Percentiles rank a stretch among this genome's conserved stretches.
These are phyloP conservation scores for Exophiala aquamarina DNA, from an alignment of 2,329 filamentous ascomycete genomes.

Conservation along the genomic window DNA sequence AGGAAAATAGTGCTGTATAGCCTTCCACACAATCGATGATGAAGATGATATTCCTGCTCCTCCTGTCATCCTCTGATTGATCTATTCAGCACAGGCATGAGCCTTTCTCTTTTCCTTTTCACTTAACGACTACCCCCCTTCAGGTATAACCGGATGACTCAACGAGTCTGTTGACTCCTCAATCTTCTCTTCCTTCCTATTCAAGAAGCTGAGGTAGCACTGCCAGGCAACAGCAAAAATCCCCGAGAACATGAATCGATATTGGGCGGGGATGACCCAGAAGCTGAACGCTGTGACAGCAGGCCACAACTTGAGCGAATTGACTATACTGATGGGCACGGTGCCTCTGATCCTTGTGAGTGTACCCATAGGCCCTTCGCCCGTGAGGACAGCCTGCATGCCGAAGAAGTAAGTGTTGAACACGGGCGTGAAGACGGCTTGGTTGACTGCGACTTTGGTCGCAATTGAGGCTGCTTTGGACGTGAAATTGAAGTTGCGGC, in stretches of 20 bases:
- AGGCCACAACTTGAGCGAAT: conserved; percentile 86
- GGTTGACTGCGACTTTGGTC: conserved; percentile 78
- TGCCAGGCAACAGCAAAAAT: conserved; percentile 86
- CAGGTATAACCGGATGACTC: conserved; percentile 14
- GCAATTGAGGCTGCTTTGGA: conserved; percentile 69
- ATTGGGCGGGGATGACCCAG: conserved; percentile 76
- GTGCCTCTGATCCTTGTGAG: conserved; percentile 71
- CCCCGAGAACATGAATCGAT: conserved; percentile 76
- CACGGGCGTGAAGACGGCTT: conserved; percentile 74
- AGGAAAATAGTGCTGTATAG: background rate
- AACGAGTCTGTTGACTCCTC: conserved; percentile 20
- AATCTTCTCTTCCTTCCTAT: conserved; percentile 27
- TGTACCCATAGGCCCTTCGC: conserved; percentile 63
- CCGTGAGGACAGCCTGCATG: conserved; percentile 72
- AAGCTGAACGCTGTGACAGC: conserved; percentile 84
- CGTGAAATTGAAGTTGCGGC: conserved; percentile 78
- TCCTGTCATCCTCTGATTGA: no score
- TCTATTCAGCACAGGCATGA: no score
- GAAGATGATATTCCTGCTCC: no score
- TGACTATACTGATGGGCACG: conserved; percentile 73
- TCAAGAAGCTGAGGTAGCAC: conserved; percentile 71
- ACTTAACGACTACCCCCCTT: conserved; percentile 10
- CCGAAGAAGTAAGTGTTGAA: conserved; percentile 86
- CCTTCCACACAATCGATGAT: no score
- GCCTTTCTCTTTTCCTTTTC: background rate